These are phyloP conservation scores for Trichomonascus vanleenenianus DNA, from an alignment of 805 yeast species.

Conservation along the genomic window DNA sequence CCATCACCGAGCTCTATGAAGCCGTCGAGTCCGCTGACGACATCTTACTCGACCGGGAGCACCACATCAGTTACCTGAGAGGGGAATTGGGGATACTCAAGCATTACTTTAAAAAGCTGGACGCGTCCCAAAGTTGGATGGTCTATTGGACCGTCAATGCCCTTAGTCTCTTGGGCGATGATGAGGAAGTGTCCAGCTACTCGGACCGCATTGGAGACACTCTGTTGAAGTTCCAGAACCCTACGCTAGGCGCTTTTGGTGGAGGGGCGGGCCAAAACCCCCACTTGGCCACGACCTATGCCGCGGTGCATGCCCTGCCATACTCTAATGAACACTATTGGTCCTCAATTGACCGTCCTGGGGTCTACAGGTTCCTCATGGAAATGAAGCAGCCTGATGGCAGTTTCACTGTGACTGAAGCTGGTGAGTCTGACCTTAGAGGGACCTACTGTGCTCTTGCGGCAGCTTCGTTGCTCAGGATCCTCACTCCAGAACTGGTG, in stretches of 20 bases:
- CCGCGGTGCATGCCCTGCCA: conserved; percentile 59
- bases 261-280: conserved; percentile 81
- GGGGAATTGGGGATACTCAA: conserved; percentile 43
- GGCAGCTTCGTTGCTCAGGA: conserved; percentile 55
- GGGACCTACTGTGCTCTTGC: conserved; percentile 83
- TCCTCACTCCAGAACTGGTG: conserved; percentile 53
- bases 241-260: conserved; percentile 59
- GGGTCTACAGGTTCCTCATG: conserved; percentile 58
- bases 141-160: conserved; percentile 75
- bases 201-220: conserved; percentile 14
- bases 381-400: conserved; percentile 61
- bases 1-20: conserved; percentile 2
- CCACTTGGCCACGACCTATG: conserved; percentile 80
- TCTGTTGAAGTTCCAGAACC: conserved; percentile 25
- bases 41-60: conserved; percentile 2
- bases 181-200: conserved; percentile 7
- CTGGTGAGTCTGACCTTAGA: conserved; percentile 78
- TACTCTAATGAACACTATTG: conserved; percentile 38
- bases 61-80: conserved; percentile 40
- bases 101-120: conserved; percentile 45
- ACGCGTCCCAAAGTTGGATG: conserved; percentile 92
- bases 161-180: conserved; percentile 35
- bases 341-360: conserved; percentile 37
- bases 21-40: conserved; percentile 2
- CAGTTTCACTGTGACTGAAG: conserved; percentile 61